These are phyloP conservation scores for Russula vinacea DNA, from an alignment of 768 basidiomycete genomes.

Conservation along the genomic window DNA sequence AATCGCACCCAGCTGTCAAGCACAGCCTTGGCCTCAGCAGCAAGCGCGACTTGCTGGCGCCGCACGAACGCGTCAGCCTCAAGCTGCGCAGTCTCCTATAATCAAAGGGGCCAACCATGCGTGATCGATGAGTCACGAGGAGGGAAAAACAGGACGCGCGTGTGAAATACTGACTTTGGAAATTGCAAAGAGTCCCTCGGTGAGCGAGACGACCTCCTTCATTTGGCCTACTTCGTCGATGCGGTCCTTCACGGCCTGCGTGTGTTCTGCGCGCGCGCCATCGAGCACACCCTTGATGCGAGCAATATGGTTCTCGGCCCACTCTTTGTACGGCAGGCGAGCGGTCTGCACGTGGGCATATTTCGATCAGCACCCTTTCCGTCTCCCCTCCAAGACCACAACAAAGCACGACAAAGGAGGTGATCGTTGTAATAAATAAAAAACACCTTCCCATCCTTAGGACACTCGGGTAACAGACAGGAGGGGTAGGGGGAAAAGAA, in stretches of 20 bases:
- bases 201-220: slow-evolving; percentile 93
- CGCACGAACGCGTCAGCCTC: slow-evolving; percentile 89
- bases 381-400: neutral
- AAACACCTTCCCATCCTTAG: neutral
- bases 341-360: slow-evolving; percentile 48
- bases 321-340: slow-evolving; percentile 84
- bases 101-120: neutral
- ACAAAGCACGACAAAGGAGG: neutral
- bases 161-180: slow-evolving; percentile 64
- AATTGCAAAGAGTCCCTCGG: slow-evolving; percentile 83
- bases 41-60: slow-evolving; percentile 81
- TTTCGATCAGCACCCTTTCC: neutral
- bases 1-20: slow-evolving; percentile 98
- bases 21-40: slow-evolving; percentile 87
- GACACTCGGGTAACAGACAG: neutral
- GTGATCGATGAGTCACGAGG: neutral
- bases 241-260: slow-evolving; percentile 87
- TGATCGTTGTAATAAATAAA: neutral
- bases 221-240: slow-evolving; percentile 89
- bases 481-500: neutral
- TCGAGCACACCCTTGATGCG: slow-evolving; percentile 81
- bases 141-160: neutral
- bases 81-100: slow-evolving; percentile 84
- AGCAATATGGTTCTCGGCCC: slow-evolving; percentile 86
- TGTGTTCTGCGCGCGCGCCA: slow-evolving; percentile 82